These are phyloP conservation scores for Clavispora fructus DNA, from an alignment of 805 yeast species.

Conservation along the genomic window DNA sequence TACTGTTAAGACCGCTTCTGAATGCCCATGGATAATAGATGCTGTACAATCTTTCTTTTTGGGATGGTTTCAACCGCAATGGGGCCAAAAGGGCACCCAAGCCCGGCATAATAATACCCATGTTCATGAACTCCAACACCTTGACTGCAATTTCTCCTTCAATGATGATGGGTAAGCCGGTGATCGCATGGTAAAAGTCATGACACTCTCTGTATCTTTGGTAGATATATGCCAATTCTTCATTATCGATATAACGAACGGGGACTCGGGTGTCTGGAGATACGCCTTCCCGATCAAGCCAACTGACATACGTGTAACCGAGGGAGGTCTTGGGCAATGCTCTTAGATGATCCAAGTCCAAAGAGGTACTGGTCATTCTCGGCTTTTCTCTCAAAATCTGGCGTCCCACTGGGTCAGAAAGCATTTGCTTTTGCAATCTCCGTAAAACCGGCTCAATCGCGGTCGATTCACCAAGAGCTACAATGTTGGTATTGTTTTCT, in stretches of 20 bases:
- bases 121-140: slow-evolving; percentile 84
- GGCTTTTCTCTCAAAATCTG: slow-evolving; percentile 76
- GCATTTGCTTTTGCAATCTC: slow-evolving; percentile 65
- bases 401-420: slow-evolving; percentile 70
- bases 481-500: slow-evolving; percentile 68
- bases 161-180: slow-evolving; percentile 82
- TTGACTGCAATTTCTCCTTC: slow-evolving; percentile 97
- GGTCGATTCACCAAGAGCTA: slow-evolving; percentile 85
- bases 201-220: slow-evolving; percentile 95
- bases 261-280: slow-evolving; percentile 91
- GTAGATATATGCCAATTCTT: slow-evolving; percentile 86
- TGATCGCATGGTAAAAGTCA: slow-evolving; percentile 90
- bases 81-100: slow-evolving; percentile 90
- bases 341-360: slow-evolving; percentile 58
- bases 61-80: slow-evolving; percentile 58
- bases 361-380: slow-evolving; percentile 66
- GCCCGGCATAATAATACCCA: slow-evolving; percentile 94
- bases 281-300: slow-evolving; percentile 84
- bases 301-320: slow-evolving; percentile 72
- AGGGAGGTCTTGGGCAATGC: slow-evolving; percentile 61
- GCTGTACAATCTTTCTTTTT: slow-evolving; percentile 57
- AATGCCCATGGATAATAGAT: slow-evolving; percentile 88
- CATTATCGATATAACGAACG: slow-evolving; percentile 83
- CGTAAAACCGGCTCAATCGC: slow-evolving; percentile 67
- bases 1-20: slow-evolving; percentile 62